Evolutionary conservation across 2,329 filamentous ascomycete species (phyloP), one percentile per base, ranked within the genome.

Genomic region (Xylaria sp.): DNA sequence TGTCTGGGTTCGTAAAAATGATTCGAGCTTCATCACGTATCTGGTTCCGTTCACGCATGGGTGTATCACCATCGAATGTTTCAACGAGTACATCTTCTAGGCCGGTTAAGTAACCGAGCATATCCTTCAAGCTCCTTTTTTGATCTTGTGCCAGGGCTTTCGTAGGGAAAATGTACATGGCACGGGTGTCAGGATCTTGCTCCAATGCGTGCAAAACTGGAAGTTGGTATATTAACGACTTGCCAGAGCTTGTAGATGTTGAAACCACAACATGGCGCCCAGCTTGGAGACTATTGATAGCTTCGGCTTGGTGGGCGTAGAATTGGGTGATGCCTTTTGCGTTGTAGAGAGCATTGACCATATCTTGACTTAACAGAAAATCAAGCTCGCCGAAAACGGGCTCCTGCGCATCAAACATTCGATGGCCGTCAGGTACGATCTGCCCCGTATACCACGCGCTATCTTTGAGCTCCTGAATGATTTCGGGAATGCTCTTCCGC

Each of bases 131-230:
- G 74, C 94, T 97, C 74, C 94, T 88, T 74, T 91, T 90, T 80
- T 99, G 96, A 80, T 99, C 96, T 79, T 99, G 96, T 0, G 96
- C 95, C 18, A 99, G 83, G 1, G 96, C 96, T 81, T 99, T 99
- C 0, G 96, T 99, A 0, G 96, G 96, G 70, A 99, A 99, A 44
- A 99, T 97, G 78, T 98, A 98, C 90, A 99, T 94, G 2, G 96
- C 96, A 74, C 96, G 86, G 9, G 93, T 92, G 65, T 90, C 85
- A 1, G 81, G 83, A 75, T 98, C 92, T 62, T 89, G 84, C 79
- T 99, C 95, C 1, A 99, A 83, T 59, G 93, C 92, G 77, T 97
- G 90, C 12, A 99, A 82, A 54, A 99, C 94, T 0, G 96, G 96
- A 18, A 99, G 87, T 77, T 99, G 96, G 77, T 98, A 99, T 70